phyloP scores from a whole-genome alignment of 2,329 filamentous ascomycete species.

The Dissoconium aciculare region DNA sequence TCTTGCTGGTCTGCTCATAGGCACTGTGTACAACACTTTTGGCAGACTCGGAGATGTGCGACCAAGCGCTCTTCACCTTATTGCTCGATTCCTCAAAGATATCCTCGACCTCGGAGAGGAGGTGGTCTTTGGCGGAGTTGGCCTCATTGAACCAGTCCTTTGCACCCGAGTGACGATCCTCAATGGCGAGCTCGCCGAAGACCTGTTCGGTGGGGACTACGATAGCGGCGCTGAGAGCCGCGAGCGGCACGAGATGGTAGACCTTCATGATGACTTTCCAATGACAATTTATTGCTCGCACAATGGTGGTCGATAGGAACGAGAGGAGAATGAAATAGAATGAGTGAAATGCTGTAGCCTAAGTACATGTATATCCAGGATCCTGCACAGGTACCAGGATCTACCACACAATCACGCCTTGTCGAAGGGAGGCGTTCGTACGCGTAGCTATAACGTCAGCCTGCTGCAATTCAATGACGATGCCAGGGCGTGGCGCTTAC shows the following conservation, averaged over 20 bases:
- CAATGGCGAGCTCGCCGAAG: constrained; percentile 29
- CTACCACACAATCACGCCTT: too few species aligned
- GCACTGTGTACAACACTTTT: constrained; percentile 21
- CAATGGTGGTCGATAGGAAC: too few species aligned
- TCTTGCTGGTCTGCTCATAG: constrained; percentile 23
- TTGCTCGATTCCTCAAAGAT: constrained; percentile 17
- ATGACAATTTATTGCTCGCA: too few species aligned
- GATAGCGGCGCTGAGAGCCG: constrained; percentile 36
- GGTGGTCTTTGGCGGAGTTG: constrained; percentile 25
- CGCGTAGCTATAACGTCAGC: too few species aligned
- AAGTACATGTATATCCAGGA: too few species aligned
- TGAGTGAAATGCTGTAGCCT: too few species aligned
- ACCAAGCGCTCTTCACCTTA: constrained; percentile 7
- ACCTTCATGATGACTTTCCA: constrained; percentile 33
- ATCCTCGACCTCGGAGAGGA: constrained; percentile 22
- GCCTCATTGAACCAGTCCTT: constrained; percentile 17
- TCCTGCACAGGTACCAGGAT: too few species aligned
- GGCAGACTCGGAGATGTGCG: constrained; percentile 9
- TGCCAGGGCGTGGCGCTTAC: too few species aligned
- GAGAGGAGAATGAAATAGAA: too few species aligned
- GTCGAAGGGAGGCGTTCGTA: too few species aligned
- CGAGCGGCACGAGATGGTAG: constrained; percentile 34
- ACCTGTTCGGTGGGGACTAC: constrained; percentile 39
- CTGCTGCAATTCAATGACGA: too few species aligned
- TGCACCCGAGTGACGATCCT: constrained; percentile 21